These are phyloP conservation scores for Colletotrichum sp. DNA, from an alignment of 2,329 filamentous ascomycete genomes.

Conservation along the genomic window DNA sequence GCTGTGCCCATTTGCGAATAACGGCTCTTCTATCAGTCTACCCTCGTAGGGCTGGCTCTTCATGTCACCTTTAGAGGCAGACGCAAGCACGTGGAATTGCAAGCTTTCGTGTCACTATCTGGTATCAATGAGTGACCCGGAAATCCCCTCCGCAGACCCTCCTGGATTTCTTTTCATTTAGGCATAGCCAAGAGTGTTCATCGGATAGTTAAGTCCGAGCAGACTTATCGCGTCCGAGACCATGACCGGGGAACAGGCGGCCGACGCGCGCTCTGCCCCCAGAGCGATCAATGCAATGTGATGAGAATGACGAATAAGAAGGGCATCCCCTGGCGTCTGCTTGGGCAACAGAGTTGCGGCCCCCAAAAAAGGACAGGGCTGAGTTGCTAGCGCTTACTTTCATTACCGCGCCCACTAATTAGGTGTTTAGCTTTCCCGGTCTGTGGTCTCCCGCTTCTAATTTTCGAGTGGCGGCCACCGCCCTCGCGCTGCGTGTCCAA, in stretches of 20 bases:
- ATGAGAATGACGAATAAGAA: neutral
- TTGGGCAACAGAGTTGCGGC: neutral
- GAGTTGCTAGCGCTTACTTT: slow-evolving; percentile 13
- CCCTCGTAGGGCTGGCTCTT: neutral
- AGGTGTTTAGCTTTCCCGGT: neutral
- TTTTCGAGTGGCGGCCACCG: neutral
- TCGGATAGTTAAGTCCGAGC: neutral
- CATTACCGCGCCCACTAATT: neutral
- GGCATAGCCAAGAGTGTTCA: neutral
- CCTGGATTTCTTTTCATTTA: neutral
- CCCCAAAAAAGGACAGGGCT: slow-evolving; percentile 10
- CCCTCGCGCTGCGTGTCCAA: neutral
- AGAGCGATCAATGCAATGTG: neutral
- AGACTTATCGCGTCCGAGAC: neutral
- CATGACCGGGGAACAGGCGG: neutral
- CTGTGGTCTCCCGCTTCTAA: neutral
- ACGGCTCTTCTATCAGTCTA: neutral
- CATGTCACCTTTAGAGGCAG: neutral
- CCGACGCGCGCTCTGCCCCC: neutral
- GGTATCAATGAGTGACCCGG: neutral
- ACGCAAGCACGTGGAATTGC: neutral
- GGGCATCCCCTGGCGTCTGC: neutral
- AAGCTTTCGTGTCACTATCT: neutral
- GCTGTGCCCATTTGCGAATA: neutral
- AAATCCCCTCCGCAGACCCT: neutral